Evolutionary conservation across 139 green algal species (phyloP), one percentile per base, ranked within the genome.

Genomic region (Picochlorum sp.): DNA sequence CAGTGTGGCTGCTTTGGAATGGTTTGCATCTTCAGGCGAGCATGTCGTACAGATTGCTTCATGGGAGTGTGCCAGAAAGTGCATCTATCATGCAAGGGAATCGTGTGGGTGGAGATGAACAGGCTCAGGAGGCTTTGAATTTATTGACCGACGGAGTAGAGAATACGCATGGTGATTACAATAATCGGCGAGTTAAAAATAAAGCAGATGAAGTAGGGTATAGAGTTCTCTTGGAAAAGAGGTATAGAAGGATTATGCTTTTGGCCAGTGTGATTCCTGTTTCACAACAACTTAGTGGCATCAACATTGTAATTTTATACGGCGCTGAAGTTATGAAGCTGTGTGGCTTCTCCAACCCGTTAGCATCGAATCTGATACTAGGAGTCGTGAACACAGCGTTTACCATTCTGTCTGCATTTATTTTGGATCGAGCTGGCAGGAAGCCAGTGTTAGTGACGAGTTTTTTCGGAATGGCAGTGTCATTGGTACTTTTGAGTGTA

Each of bases 291-390:
- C 89, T 96, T 57, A 70, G 76, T 2, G 92, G 92, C 68, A 94
- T 99, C 77, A 96, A 97, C 47, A 86, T 85, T 2, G 76, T 98
- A 43, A 75, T 97, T 30, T 97, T 93, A 77, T 97, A 94, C 70
- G 89, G 76, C 22, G 86, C 78, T 33, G 70, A 77, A 20, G 85
- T 98, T 8, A 98, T 99, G 71, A 66, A 67, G 6, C 62, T 89
- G 70, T 91, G 86, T 1, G 91, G 91, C 25, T 76, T 98, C 18
- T 49, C 67, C 14, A 85, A 72, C 10, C 85, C 72, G 18, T 78
- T 88, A 2, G 89, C 87, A 26, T 86, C 65, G 40, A 87, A 84
- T 5, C 85, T 83, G 0, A 85, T 98, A 33, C 22, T 47, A 47
- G 89, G 89, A 31, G 72, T 73, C 29, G 80, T 78, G 32, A 98